Evolutionary conservation across 73 alveolate species (phyloP), one percentile per base, ranked within the genome.

Genomic region (Urostyla sp.): DNA sequence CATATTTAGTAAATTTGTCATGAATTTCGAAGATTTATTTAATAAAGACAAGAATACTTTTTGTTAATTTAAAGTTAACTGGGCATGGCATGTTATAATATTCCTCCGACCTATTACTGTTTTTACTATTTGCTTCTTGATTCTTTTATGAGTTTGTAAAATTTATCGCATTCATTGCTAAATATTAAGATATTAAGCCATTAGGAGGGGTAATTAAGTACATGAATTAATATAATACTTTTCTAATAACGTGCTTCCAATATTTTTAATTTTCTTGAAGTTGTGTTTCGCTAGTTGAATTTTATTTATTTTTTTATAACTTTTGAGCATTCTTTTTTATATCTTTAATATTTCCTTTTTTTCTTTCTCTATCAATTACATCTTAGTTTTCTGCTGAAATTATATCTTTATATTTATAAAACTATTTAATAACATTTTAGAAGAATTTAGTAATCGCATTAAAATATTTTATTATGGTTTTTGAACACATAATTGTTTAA

Each of bases 191-290:
- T 8, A 87, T 28, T 11, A 87, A 73, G 1, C 95, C 95, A 44
- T 50, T 82, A 2, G 80, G 72, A 34, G 95, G 95, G 0, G 88
- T 36, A 10, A 83, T 81, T 18, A 87, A 43, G 74, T 72, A 87
- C 48, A 53, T 31, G 31, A 48, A 69, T 16, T 73, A 40, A 15
- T 55, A 50, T 0, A 72, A 78, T 16, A 83, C 54, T 38, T 61
- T 86, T 30, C 90, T 79, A 32, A 79, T 43, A 13, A 45, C 55
- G 36, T 87, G 46, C 27, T 87, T 90, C 87, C 93, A 86, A 43
- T 78, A 85, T 34, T 86, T 83, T 28, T 60, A 23, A 4, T 27
- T 49, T 48, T 69, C n/a, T n/a, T n/a, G n/a, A n/a, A n/a, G 4
- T 0, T 24, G 18, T 44, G 73, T 18, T 28, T 4, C 3, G 72